Evolutionary conservation across 2,329 filamentous ascomycete genomes (phyloP), one percentile per base, ranked within the genome.

Genomic region (Fusarium setosum): DNA sequence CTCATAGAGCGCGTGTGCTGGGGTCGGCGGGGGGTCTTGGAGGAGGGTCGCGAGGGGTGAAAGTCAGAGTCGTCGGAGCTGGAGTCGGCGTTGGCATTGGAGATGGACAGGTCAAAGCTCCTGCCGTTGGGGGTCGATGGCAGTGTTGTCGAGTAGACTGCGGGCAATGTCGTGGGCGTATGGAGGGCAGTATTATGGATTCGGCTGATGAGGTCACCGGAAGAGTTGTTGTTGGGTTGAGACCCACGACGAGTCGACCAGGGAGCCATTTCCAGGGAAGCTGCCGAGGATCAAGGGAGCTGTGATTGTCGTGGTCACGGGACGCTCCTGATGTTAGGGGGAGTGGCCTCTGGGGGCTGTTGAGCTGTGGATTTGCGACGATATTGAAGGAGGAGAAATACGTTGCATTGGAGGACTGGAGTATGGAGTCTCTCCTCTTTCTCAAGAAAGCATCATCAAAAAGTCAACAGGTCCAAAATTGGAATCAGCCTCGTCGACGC

Each of bases 1-100:
- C 92, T 96, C 81, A 91, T 87, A 55, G 92, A 94, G 54, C 92
- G 77, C 11, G 67, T 66, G 53, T 79, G 75, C 38, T 66, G 59
- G 13, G 74, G 63, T 20, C 65, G 60, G 61, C 51, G 62, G 48
- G 67, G 31, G 35, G 63, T 42, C 41, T 61, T 73, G 52, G 63
- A 63, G 8, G 70, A 63, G 37, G 66, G 57, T 51, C 63, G 59
- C 37, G 67, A 67, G 45, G 74, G 73, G 60, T 77, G 74, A 47
- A 77, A 70, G 56, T 81, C 78, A 57, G 79, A 80, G 59, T 83
- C 82, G 59, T 78, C 81, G 35, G 83, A 84, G 73, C 79, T 82
- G 37, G 80, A 80, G 59, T 81, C 80, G 66, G 56, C 68, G 59
- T 72, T 67, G 47, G 70, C 69, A 67, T 71, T 73, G 54, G 74